Conservation (phyloP, 305 asterid genomes). For the Fraxinus sp. region DNA sequence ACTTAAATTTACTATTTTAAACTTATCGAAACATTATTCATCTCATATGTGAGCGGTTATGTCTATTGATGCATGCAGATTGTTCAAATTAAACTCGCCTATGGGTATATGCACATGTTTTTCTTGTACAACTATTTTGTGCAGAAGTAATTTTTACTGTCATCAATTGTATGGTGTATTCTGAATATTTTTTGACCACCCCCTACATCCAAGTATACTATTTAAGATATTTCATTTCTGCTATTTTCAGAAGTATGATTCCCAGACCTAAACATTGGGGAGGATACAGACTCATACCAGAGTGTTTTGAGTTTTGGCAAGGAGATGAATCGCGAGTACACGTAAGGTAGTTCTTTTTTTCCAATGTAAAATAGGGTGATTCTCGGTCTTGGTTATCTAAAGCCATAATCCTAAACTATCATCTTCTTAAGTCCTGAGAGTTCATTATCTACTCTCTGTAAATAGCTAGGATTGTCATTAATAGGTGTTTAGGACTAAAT, state of each 20-base stretch:
- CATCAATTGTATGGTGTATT: not conserved
- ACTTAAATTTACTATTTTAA: not conserved
- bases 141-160: not conserved
- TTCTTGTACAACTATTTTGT: not conserved
- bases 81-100: not conserved
- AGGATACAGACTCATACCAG: conserved; percentile 48
- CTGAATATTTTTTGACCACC: not conserved
- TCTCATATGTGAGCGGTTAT: not conserved
- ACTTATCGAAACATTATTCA: not conserved
- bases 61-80: not conserved
- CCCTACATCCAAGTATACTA: conserved; percentile 2
- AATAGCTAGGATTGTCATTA: not conserved
- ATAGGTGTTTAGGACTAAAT: not conserved
- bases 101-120: not conserved
- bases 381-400: not conserved
- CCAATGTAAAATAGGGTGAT: not conserved
- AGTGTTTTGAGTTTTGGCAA: conserved; percentile 51
- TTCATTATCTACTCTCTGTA: not conserved
- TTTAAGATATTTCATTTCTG: not conserved
- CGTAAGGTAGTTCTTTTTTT: conserved; percentile 31
- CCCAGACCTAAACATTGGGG: conserved; percentile 57
- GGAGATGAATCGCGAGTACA: conserved; percentile 46
- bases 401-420: not conserved
- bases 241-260: conserved; percentile 30
- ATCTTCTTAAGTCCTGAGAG: not conserved